Evolutionary conservation across 805 yeast genomes (phyloP).

Genomic region (Kodamaea hsintzibuensis): DNA sequence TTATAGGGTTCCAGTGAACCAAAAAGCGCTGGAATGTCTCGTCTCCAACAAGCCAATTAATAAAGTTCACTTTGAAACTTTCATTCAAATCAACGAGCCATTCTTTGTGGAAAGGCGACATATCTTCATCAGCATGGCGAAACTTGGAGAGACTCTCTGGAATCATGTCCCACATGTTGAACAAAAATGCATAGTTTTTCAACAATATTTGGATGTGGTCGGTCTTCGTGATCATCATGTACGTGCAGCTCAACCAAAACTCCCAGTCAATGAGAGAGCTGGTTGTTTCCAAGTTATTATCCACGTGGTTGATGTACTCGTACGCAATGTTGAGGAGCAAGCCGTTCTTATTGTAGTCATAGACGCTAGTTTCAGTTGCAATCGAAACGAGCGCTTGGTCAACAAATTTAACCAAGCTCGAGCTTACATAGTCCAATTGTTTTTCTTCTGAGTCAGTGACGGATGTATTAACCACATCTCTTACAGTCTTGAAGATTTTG

Average conservation of each 20-base stretch:
- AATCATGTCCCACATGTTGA: conserved; percentile 71
- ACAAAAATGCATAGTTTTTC: conserved; percentile 64
- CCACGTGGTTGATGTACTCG: conserved; percentile 39
- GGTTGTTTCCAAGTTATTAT: conserved; percentile 18
- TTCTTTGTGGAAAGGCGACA: conserved; percentile 4
- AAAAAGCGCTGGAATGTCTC: conserved; percentile 57
- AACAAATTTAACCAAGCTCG: conserved; percentile 20
- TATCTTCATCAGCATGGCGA: background rate
- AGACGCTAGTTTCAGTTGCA: conserved; percentile 37
- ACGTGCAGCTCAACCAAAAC: conserved; percentile 68
- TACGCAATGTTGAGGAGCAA: conserved; percentile 40
- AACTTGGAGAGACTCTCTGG: conserved; percentile 39
- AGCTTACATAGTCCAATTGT: conserved; percentile 19
- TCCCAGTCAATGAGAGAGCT: conserved; percentile 58
- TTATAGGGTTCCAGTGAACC: conserved; percentile 79
- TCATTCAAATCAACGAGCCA: conserved; percentile 45
- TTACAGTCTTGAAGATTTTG: conserved; percentile 39
- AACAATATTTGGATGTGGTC: conserved; percentile 63
- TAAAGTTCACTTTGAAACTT: conserved; percentile 49
- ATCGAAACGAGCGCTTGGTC: conserved; percentile 36
- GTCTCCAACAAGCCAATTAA: conserved; percentile 54
- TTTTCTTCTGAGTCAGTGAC: conserved; percentile 8
- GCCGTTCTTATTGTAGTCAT: conserved; percentile 40
- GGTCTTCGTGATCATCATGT: conserved; percentile 57
- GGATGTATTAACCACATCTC: conserved; percentile 32